Base-by-base conservation (phyloP, 441 rosid genomes). In the Sinapis alba region DNA sequence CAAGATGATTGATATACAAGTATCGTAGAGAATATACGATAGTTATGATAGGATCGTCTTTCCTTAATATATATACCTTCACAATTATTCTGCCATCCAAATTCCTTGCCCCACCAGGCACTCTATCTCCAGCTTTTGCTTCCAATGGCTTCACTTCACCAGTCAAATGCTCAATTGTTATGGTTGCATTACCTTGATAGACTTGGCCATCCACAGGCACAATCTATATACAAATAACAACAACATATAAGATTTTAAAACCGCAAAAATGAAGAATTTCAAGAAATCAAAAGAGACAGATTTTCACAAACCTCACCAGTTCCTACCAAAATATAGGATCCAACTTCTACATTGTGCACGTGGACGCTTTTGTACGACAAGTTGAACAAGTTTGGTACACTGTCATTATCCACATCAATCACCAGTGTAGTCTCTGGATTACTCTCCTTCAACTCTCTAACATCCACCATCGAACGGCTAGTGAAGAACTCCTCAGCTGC, bases 51-150 rank as follows among this genome's bases (percentile, higher is more conserved):
- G 5, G 2, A 26, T 26, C 4, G n/a, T 26, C 28, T 26, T 26
- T 26, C 2, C 28, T 26, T 26, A 26, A 26, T 26, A 26, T n/a
- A 43, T 12, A 43, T 41, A 41, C 47, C 91, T 93, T 93, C 47
- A 95, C 87, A 65, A 95, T 88, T 69, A 95, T 91, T 87, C 98
- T 88, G 27, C 99, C 99, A 77, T 96, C 97, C 86, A 90, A 82
- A 82, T 91, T 96, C 78, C 97, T 90, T 13, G 99, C 98, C 76
- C 99, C 99, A 69, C 99, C 91, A 41, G 97, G 98, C 74, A 95
- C 83, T 80, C 86, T 84, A 79, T 91, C 98, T 65, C 98, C 98
- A 77, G 80, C 85, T 84, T 86, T 91, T 43, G 90, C 89, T 72
- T 95, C 98, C 59, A 90, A 65, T 28, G 99, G 99, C 78, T 95